Conservation (phyloP, 805 yeast species). For the Wickerhamomyces subpelliculosus region DNA sequence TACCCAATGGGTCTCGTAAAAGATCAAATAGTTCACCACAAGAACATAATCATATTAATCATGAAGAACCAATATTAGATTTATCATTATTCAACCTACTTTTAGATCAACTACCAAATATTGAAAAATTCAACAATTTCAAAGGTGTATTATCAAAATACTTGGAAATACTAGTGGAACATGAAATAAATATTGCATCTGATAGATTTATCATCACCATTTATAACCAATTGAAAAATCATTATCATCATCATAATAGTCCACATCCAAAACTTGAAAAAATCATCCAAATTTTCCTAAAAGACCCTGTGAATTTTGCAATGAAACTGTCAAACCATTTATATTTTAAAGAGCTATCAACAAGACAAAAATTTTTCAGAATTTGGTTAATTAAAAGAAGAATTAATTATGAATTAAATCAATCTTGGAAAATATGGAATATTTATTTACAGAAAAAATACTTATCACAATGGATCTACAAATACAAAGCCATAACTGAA, state of each 20-base stretch:
- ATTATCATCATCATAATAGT: no score
- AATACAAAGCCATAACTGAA: conserved; percentile 7
- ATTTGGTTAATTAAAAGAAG: conserved; percentile 17
- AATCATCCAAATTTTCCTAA: conserved; percentile 15
- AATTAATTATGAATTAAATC: conserved; percentile 9
- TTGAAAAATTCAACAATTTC: conserved; percentile 9
- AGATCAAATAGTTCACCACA: not conserved
- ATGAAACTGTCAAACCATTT: conserved; percentile 18
- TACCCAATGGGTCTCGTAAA: not conserved
- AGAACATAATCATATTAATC: no score
- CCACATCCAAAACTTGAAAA: conserved; percentile 3
- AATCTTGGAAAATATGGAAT: conserved; percentile 13
- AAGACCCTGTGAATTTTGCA: conserved; percentile 17
- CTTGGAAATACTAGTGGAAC: conserved; percentile 8
- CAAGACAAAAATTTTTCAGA: conserved; percentile 4
- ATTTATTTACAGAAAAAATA: conserved; percentile 12
- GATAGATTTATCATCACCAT: conserved; percentile 19
- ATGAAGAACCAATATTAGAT: no score
- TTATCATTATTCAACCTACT: no score
- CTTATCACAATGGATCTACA: conserved; percentile 6
- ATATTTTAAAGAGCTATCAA: conserved; percentile 9
- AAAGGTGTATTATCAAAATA: conserved; percentile 13
- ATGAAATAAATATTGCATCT: conserved; percentile 8
- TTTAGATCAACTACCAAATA: conserved; percentile 6
- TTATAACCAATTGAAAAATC: conserved; percentile 15